A percentile compares a stretch with the other conserved stretches of the same genome.
These are phyloP conservation scores for Pestalotiopsis fici DNA, from an alignment of 2,329 filamentous ascomycete species.

Conservation along the genomic window DNA sequence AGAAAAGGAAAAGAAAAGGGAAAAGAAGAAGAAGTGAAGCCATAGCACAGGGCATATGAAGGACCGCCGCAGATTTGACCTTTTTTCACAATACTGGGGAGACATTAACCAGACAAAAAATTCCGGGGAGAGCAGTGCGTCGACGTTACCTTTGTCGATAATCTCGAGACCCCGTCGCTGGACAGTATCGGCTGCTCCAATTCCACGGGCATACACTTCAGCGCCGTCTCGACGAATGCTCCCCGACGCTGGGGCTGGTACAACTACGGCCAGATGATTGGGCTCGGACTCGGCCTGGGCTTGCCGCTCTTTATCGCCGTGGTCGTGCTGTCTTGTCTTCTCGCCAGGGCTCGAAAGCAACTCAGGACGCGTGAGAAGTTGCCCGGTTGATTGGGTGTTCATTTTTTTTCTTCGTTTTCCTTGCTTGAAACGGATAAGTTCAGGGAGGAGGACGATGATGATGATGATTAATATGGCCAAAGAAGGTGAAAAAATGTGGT, in stretches of 20 bases:
- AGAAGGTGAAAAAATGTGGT: no score
- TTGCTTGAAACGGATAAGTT: not conserved
- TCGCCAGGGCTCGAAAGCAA: not conserved
- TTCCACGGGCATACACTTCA: constrained; percentile 56
- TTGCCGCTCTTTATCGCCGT: not conserved
- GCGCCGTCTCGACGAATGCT: not conserved
- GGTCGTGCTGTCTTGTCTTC: not conserved
- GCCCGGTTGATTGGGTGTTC: not conserved
- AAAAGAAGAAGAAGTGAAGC: no score
- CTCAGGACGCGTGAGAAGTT: not conserved
- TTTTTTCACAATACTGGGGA: no score
- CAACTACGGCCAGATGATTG: constrained; percentile 2
- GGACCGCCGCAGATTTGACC: no score
- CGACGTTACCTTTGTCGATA: constrained; percentile 7
- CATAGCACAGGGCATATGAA: no score
- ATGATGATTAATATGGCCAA: not conserved
- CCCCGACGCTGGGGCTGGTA: not conserved
- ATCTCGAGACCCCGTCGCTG: constrained; percentile 30
- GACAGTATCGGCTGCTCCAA: constrained; percentile 59
- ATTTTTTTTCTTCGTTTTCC: no score
- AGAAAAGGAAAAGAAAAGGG: no score
- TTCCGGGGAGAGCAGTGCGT: no score
- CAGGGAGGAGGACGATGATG: not conserved
- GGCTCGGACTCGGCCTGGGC: not conserved
- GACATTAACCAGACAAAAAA: no score